Conservation (phyloP, 352 stramenopile species). For the Phytophthora agathidicida region DNA sequence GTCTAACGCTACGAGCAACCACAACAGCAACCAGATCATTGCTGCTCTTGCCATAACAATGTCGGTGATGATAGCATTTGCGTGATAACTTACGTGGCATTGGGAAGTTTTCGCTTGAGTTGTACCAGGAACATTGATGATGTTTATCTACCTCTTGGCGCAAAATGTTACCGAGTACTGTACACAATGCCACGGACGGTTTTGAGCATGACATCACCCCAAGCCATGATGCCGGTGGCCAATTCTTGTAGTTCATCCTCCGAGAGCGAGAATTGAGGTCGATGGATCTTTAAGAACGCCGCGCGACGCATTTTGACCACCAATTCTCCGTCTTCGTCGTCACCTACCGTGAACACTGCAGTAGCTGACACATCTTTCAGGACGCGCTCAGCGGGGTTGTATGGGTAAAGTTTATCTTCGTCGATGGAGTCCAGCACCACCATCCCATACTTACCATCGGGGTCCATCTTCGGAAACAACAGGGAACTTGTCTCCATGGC, state of each 20-base stretch:
- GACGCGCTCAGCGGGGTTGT: constrained; percentile 31
- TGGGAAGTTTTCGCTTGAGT: no score
- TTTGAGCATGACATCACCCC: constrained; percentile 20
- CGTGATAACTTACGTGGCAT: no score
- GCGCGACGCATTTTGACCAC: constrained; percentile 32
- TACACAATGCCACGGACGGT: constrained; percentile 21
- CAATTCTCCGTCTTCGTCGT: constrained; percentile 7
- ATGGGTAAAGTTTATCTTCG: constrained; percentile 47
- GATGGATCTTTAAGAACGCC: constrained; percentile 36
- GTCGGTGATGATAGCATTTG: neutral
- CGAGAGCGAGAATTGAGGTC: constrained; percentile 13
- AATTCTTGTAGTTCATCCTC: constrained; percentile 19
- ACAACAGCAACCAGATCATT: neutral
- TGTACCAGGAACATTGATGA: no score
- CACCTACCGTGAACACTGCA: constrained; percentile 15
- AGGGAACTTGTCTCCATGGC: constrained; percentile 37
- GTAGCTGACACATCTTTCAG: constrained; percentile 45
- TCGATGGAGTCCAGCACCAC: constrained; percentile 42
- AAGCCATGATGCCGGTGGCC: constrained; percentile 16
- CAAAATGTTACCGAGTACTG: neutral
- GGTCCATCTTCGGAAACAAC: constrained; percentile 30
- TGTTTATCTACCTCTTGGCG: neutral
- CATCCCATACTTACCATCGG: constrained; percentile 19
- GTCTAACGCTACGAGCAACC: neutral
- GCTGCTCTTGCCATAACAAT: neutral